A percentile compares a stretch with the other conserved stretches of the same genome.
phyloP scores from a whole-genome alignment of 163 green algal genomes.

The Coccomyxa subellipsoidea region DNA sequence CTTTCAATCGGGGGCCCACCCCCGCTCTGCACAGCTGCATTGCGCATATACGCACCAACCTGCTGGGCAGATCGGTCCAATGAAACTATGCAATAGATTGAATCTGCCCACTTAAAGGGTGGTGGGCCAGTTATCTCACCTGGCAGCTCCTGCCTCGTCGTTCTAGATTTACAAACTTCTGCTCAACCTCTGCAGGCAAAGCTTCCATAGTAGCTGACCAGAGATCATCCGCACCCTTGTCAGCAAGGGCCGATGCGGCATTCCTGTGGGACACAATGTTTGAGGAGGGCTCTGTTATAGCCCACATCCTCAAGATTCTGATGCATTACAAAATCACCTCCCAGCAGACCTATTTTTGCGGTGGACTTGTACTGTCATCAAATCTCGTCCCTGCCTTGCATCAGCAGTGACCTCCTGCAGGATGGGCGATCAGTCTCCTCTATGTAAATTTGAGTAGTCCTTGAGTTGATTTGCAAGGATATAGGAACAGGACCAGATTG shows the following conservation, averaged over 20 bases:
- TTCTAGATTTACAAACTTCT: background rate
- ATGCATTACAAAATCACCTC: background rate
- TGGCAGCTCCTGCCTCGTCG: background rate
- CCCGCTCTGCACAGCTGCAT: background rate
- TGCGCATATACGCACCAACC: background rate
- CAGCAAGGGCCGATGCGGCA: background rate
- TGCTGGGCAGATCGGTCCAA: too few species aligned
- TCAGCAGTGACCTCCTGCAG: too few species aligned
- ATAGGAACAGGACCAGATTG: background rate
- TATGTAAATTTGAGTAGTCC: too few species aligned
- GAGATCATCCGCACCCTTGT: background rate
- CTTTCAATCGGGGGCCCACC: background rate
- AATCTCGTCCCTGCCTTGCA: too few species aligned
- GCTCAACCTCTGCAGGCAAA: background rate
- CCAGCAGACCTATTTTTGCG: too few species aligned
- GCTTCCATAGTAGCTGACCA: background rate
- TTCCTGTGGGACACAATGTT: background rate
- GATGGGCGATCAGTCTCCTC: too few species aligned
- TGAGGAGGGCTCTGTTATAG: background rate
- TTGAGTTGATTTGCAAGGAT: too few species aligned
- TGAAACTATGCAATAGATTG: too few species aligned
- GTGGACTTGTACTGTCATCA: too few species aligned
- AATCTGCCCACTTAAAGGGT: too few species aligned
- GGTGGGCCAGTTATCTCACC: background rate
- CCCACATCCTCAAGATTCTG: background rate